A percentile compares a stretch with the other conserved stretches of the same genome.
phyloP scores from a whole-genome alignment of 148 eudicot genomes.

The Selenicereus undatus region DNA sequence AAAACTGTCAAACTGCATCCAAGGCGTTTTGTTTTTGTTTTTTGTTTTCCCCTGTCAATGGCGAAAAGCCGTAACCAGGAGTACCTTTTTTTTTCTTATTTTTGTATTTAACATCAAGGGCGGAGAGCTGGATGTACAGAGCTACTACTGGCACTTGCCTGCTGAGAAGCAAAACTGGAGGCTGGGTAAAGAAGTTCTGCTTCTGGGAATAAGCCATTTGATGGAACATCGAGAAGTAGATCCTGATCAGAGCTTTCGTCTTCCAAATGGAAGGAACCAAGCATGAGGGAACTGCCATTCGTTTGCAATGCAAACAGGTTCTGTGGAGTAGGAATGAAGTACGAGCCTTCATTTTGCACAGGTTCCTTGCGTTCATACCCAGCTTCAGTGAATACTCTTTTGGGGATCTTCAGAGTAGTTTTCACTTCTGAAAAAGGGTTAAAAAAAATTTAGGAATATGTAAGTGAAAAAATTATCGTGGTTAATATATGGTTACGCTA shows the following conservation, averaged over 20 bases:
- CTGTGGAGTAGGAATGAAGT: constrained; percentile 47
- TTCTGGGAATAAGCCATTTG: constrained; percentile 73
- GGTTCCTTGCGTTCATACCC: constrained; percentile 44
- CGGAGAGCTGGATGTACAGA: constrained; percentile 45
- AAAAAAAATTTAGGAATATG: not conserved
- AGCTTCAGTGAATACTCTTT: constrained; percentile 36
- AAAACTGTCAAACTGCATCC: constrained; percentile 27
- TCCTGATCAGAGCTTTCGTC: constrained; percentile 75
- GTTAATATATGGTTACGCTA: not conserved
- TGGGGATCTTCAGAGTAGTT: constrained; percentile 48
- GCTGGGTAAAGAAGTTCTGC: constrained; percentile 77
- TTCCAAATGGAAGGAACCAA: constrained; percentile 43
- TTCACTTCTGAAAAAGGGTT: constrained; percentile 45
- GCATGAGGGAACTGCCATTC: constrained; percentile 46
- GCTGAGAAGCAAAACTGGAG: constrained; percentile 47
- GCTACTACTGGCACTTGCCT: constrained; percentile 70
- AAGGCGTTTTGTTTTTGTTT: constrained; percentile 13
- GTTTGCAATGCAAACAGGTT: constrained; percentile 51
- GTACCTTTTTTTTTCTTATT: not conserved
- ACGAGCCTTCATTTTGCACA: constrained; percentile 38
- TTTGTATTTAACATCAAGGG: constrained; percentile 29
- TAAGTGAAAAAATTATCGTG: too few species aligned
- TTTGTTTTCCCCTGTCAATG: constrained; percentile 13
- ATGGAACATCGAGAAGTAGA: constrained; percentile 75
- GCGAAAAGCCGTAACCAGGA: not conserved